Conservation (phyloP, 129 eudicot genomes). For the Artemisia annua region DNA sequence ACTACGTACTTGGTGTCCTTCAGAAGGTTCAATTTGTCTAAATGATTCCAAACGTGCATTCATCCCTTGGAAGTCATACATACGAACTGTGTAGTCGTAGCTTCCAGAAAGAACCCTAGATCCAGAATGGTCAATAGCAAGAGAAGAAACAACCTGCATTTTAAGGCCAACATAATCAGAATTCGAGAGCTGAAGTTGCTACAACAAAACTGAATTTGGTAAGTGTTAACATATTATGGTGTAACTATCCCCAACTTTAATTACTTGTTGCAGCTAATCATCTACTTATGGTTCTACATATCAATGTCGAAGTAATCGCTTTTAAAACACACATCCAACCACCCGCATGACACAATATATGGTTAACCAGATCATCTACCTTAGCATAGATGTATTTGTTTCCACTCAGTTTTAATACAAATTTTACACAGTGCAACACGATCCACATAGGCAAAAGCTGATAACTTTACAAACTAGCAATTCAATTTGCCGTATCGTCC, state of each 20-base stretch:
- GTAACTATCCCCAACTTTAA: neutral
- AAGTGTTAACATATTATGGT: no score
- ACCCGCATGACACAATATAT: neutral
- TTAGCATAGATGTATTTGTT: neutral
- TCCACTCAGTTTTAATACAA: neutral
- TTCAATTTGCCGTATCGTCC: neutral
- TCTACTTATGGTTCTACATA: neutral
- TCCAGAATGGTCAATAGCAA: slow-evolving; percentile 92
- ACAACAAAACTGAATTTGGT: no score
- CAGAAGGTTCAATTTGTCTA: slow-evolving; percentile 94
- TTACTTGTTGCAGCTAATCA: neutral
- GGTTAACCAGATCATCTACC: neutral
- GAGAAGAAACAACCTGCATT: slow-evolving; percentile 89
- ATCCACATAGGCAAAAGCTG: neutral
- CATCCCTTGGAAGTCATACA: slow-evolving; percentile 99
- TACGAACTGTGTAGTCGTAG: slow-evolving; percentile 90
- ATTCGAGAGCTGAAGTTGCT: neutral
- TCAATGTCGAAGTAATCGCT: neutral
- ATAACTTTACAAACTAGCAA: neutral
- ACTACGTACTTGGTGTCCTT: slow-evolving; percentile 99
- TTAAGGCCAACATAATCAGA: slow-evolving; percentile 2
- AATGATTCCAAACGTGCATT: slow-evolving; percentile 91
- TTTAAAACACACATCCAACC: neutral
- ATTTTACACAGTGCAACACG: neutral
- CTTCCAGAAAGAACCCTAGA: slow-evolving; percentile 96